Evolutionary conservation across 139 green algal genomes (phyloP).

Genomic region (Pycnococcus provasolii): DNA sequence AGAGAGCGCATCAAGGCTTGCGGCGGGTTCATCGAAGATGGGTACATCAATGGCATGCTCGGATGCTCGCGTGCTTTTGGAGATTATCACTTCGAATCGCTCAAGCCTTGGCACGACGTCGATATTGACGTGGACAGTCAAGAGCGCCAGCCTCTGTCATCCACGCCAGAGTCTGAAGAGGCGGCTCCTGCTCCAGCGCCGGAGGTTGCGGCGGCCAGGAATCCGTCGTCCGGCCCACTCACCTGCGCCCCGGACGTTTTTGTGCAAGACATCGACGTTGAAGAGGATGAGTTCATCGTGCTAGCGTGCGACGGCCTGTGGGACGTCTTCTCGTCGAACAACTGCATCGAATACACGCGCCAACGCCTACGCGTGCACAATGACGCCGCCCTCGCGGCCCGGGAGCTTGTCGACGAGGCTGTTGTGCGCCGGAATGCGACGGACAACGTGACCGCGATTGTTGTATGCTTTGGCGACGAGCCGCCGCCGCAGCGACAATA

Average conservation of each 20-base stretch:
- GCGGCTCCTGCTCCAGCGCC: background rate
- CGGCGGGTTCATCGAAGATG: constrained; percentile 37
- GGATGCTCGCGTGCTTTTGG: constrained; percentile 36
- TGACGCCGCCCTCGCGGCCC: constrained; percentile 28
- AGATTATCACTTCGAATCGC: constrained; percentile 38
- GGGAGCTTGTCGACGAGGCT: constrained; percentile 39
- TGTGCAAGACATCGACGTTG: background rate
- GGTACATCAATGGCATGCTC: constrained; percentile 43
- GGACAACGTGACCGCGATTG: constrained; percentile 42
- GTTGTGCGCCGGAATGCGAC: constrained; percentile 24
- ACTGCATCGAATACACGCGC: constrained; percentile 37
- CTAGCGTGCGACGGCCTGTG: constrained; percentile 46
- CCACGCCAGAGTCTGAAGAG: background rate
- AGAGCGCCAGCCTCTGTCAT: background rate
- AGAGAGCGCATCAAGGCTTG: constrained; percentile 27
- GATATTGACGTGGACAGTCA: constrained; percentile 8
- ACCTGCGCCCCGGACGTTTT: constrained; percentile 1
- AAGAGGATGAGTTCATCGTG: constrained; percentile 46
- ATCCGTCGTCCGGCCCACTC: background rate
- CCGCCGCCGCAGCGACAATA: constrained; percentile 20
- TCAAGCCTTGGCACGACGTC: constrained; percentile 24
- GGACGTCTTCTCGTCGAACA: constrained; percentile 42
- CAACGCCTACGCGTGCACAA: constrained; percentile 36
- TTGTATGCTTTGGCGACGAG: constrained; percentile 33
- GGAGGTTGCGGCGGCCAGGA: background rate